Evolutionary conservation across 2,329 filamentous ascomycete genomes (phyloP).

Genomic region (Sarocladiaceae sp.): DNA sequence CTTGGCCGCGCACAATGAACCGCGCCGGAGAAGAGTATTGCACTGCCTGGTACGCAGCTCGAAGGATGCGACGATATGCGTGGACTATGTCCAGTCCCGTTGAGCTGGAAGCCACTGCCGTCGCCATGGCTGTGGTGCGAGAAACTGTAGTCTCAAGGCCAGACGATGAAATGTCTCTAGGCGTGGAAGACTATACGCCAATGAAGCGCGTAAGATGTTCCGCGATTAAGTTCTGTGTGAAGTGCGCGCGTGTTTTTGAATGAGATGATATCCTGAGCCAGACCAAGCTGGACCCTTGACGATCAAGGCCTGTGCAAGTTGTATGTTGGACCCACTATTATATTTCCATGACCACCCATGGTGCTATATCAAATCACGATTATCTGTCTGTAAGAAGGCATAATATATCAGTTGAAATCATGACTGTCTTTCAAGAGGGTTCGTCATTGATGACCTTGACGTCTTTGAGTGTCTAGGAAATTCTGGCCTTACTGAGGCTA

Average conservation of each 20-base stretch:
- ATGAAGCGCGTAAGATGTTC: too few relatives aligned
- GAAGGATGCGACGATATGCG: slow-evolving; percentile 68
- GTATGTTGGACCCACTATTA: slow-evolving; percentile 3
- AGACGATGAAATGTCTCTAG: too few relatives aligned
- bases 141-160: background rate
- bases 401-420: too few relatives aligned
- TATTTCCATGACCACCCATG: background rate
- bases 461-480: background rate
- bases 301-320: too few relatives aligned
- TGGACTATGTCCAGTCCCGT: slow-evolving; percentile 47
- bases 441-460: background rate
- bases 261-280: too few relatives aligned
- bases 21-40: slow-evolving; percentile 68
- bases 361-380: too few relatives aligned
- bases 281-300: too few relatives aligned
- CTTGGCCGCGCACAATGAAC: slow-evolving; percentile 54
- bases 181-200: too few relatives aligned
- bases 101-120: slow-evolving; percentile 16
- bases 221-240: too few relatives aligned
- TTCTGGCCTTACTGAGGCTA: background rate
- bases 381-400: too few relatives aligned
- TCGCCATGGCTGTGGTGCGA: background rate
- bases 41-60: slow-evolving; percentile 63
- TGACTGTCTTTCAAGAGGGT: background rate
- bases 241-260: too few relatives aligned